A percentile compares a stretch with the other conserved stretches of the same genome.
Evolutionary conservation across 1,139 yeast species (phyloP).

Genomic region (Zygosaccharomyces pseudobailii): DNA sequence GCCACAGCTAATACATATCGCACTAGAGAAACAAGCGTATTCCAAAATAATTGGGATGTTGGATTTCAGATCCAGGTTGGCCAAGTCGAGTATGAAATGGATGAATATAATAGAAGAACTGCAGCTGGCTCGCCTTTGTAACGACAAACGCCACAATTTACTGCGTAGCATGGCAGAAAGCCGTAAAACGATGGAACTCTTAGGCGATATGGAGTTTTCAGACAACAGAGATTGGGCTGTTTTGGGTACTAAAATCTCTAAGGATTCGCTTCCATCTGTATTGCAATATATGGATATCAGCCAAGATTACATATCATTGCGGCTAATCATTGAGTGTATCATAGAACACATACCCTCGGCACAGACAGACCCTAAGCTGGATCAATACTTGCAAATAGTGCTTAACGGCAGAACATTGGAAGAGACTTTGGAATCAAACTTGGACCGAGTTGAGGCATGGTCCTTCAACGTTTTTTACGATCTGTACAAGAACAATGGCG

Average conservation of each 20-base stretch:
- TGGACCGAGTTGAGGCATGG: conserved; percentile 20
- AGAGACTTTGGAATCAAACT: not conserved
- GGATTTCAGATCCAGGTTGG: conserved; percentile 22
- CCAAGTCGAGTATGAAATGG: conserved; percentile 25
- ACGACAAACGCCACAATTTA: conserved; percentile 26
- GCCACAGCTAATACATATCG: conserved; percentile 24
- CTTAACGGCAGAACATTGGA: not conserved
- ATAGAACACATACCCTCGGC: conserved; percentile 20
- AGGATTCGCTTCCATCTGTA: conserved; percentile 11
- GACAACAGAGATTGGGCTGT: conserved; percentile 31
- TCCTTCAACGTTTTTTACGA: conserved; percentile 21
- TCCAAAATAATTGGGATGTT: conserved; percentile 31
- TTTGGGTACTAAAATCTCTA: conserved; percentile 10
- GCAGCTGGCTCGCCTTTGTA: conserved; percentile 27
- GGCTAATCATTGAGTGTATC: conserved; percentile 23
- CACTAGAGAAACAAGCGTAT: conserved; percentile 30
- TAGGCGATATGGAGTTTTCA: conserved; percentile 10
- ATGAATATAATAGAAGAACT: conserved; percentile 18
- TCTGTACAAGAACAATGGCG: conserved; percentile 18
- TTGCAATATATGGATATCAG: conserved; percentile 17
- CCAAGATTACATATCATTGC: conserved; percentile 15
- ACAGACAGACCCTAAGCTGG: conserved; percentile 14
- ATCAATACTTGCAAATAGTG: conserved; percentile 3
- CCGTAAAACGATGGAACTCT: conserved; percentile 14
- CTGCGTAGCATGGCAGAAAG: conserved; percentile 14